Evolutionary conservation across 345 rosid species (phyloP).

Genomic region (Syzygium aromaticum): DNA sequence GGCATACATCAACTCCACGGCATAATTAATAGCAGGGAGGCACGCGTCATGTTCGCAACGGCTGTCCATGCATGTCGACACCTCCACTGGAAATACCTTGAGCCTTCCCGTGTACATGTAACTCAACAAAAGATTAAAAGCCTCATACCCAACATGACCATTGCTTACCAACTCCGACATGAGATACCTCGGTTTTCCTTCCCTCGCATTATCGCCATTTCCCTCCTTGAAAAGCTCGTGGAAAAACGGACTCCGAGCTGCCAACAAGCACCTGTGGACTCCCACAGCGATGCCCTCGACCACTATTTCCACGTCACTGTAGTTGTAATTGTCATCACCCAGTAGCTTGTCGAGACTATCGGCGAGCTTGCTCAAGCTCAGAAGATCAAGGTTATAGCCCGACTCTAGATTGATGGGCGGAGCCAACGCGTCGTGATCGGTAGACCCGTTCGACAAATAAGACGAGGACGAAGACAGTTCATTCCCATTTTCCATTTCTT

Average conservation of each 20-base stretch:
- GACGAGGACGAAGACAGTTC: constrained; percentile 28
- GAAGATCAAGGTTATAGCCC: constrained; percentile 9
- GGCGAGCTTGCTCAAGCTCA: constrained; percentile 28
- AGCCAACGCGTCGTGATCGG: not conserved
- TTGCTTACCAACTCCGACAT: constrained; percentile 15
- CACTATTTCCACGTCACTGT: constrained; percentile 27
- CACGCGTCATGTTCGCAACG: constrained; percentile 32
- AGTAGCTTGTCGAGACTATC: constrained; percentile 18
- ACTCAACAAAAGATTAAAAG: constrained; percentile 20
- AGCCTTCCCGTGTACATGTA: constrained; percentile 40
- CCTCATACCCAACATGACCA: constrained; percentile 35
- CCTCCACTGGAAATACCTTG: constrained; percentile 16
- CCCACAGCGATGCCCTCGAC: constrained; percentile 24
- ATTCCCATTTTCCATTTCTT: constrained; percentile 24
- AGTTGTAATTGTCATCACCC: constrained; percentile 3
- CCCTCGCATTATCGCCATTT: not conserved
- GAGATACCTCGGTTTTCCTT: constrained; percentile 19
- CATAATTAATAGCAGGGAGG: constrained; percentile 30
- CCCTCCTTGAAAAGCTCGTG: constrained; percentile 18
- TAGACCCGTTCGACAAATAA: constrained; percentile 15
- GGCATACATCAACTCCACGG: constrained; percentile 34
- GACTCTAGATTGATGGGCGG: constrained; percentile 8
- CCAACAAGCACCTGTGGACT: constrained; percentile 37
- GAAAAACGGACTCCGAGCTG: constrained; percentile 32
- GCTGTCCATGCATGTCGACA: constrained; percentile 35